Conservation (phyloP, 2,329 filamentous ascomycete genomes). For the Microcyclospora tardicrescens region DNA sequence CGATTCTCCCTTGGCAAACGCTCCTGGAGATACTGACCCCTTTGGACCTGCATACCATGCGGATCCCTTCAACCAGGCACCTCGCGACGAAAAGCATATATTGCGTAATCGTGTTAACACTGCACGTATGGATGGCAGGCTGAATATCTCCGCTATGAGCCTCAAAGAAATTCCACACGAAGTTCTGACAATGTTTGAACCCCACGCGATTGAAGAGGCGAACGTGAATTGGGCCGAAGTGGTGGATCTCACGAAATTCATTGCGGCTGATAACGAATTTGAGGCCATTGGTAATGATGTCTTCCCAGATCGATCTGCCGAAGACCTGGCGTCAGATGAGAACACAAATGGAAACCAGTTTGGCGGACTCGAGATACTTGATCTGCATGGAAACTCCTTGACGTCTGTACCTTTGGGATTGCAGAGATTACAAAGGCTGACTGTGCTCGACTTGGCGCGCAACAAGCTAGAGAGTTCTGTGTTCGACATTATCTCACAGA, state of each 20-base stretch:
- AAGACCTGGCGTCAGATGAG: conserved; percentile 48
- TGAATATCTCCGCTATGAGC: conserved; percentile 80
- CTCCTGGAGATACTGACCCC: conserved; percentile 11
- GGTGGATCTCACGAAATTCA: conserved; percentile 71
- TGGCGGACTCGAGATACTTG: conserved; percentile 64
- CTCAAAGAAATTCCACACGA: conserved; percentile 68
- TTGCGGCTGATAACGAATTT: conserved; percentile 83
- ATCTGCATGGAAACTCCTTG: conserved; percentile 76
- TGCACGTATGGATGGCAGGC: conserved; percentile 62
- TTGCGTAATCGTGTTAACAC: conserved; percentile 58
- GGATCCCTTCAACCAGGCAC: conserved; percentile 60
- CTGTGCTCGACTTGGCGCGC: conserved; percentile 63
- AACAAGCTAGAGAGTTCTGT: conserved; percentile 65
- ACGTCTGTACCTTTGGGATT: conserved; percentile 61
- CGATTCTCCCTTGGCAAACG: conserved; percentile 8
- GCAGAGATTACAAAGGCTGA: conserved; percentile 58
- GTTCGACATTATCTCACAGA: conserved; percentile 61
- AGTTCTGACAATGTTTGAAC: conserved; percentile 81
- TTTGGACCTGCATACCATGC: conserved; percentile 34
- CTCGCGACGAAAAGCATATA: conserved; percentile 51
- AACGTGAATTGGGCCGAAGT: conserved; percentile 77
- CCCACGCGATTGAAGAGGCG: conserved; percentile 50
- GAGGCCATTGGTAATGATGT: conserved; percentile 57
- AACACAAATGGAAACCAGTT: conserved; percentile 65
- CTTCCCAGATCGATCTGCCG: conserved; percentile 57